Evolutionary conservation across 2,329 filamentous ascomycete genomes (phyloP), one percentile per base, ranked within the genome.

Genomic region (Thielaviopsis populi): DNA sequence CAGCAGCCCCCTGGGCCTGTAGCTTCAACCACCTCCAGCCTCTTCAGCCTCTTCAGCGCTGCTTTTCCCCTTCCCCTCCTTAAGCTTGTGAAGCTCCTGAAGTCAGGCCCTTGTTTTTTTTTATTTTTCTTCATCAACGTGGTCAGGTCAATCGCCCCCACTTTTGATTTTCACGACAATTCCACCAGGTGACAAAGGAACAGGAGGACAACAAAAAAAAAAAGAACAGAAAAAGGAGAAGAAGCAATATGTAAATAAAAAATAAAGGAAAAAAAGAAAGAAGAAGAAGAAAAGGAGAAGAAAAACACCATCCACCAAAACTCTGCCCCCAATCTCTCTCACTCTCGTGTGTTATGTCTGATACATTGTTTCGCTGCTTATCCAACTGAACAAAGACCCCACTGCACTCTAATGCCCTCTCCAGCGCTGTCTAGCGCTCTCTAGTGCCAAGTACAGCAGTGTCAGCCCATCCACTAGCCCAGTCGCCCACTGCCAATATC

Each of bases 151-250:
- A 27, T 54, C 17, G 50, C 50, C 27, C 27, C 50, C 50, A 54
- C 50, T 54, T 54, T 54, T 54, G 50, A 54, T 54, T 54, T 54
- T 54, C 50, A 15, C 50, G n/a, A 54, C 50, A 54, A 15, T 22
- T 54, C 30, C 22, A 30, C 50, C 50, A 15, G 19, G 50, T 54
- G 50, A n/a, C 17, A 54, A 50, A 19, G 19, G 24, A 19, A 19
- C 19, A 50, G 24, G 46, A 19, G 10, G n/a, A 22, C 13, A 54
- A 54, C 30, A n/a, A 30, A 19, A 50, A 48, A 50, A 50, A 10
- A 50, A 50, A 50, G 46, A 19, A 19, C 17, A 50, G 22, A 30
- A 54, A 54, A n/a, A 30, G 50, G 50, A 17, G 15, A 43, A n/a
- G 24, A 54, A 54, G 30, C 17, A 15, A 15, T n/a, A n/a, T n/a